phyloP scores from a whole-genome alignment of 306 rosid genomes.

The Albizia julibrissin region DNA sequence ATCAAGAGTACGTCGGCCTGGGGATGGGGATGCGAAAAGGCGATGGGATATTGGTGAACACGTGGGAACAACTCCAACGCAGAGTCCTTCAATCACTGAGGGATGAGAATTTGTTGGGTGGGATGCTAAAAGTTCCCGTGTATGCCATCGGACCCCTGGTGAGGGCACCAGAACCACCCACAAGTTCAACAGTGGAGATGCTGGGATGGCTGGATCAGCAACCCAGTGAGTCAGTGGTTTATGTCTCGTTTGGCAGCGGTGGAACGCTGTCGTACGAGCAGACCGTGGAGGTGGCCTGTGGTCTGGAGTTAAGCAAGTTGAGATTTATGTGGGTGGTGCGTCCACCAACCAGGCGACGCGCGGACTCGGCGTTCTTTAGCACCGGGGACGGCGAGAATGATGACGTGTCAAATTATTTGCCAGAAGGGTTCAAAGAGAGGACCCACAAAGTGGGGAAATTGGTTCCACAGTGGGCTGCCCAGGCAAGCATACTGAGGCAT shows the following conservation, averaged over 20 bases:
- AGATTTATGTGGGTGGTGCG: conserved; percentile 76
- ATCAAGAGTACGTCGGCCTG: conserved; percentile 15
- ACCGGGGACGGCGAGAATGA: not conserved
- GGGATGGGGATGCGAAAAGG: not conserved
- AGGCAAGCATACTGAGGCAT: conserved; percentile 44
- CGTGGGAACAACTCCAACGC: conserved; percentile 44
- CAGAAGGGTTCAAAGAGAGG: conserved; percentile 42
- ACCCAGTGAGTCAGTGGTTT: conserved; percentile 51
- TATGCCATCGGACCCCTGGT: conserved; percentile 60
- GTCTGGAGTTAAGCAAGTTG: conserved; percentile 60
- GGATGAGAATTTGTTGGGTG: conserved; percentile 25
- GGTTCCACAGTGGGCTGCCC: conserved; percentile 49
- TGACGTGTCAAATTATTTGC: conserved; percentile 28
- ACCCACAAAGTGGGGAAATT: conserved; percentile 34
- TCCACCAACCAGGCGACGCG: conserved; percentile 21
- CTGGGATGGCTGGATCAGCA: conserved; percentile 58
- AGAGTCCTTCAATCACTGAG: conserved; percentile 28
- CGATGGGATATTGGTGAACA: conserved; percentile 49
- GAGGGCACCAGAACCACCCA: not conserved
- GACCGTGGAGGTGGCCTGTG: conserved; percentile 57
- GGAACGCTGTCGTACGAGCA: conserved; percentile 57
- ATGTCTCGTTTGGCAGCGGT: conserved; percentile 69
- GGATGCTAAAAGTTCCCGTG: conserved; percentile 32
- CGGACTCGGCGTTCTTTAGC: conserved; percentile 22
- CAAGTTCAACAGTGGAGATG: not conserved